Base-by-base conservation (phyloP, 2,329 filamentous ascomycete species). In the Fusarium falciforme region DNA sequence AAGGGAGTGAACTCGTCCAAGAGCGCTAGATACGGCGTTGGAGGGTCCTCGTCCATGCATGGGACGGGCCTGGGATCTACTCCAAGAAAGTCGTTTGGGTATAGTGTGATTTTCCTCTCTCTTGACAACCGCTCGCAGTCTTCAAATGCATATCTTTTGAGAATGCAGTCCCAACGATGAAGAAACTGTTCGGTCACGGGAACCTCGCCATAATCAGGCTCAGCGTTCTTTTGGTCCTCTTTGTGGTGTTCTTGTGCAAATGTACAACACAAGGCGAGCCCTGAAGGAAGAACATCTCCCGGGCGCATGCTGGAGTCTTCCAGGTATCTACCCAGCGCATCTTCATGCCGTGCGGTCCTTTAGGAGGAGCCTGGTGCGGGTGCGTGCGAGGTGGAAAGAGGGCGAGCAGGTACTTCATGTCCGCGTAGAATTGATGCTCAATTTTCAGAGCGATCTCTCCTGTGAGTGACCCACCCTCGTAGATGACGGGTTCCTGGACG, bases 351-450 rank as follows among this genome's bases (percentile, higher is more conserved):
- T 40, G 22, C 3, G 17, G 31, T 4, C n/a, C 10, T 6, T 14
- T 17, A 2, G 66, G 61, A 1, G 54, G 35, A 3, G 27, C 27
- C 11, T 65, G 54, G 12, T 60, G 6, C 5, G 16, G 25, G n/a
- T 42, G 16, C n/a, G 17, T 44, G 6, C 22, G 5, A 4, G 61
- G 8, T 11, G 61, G 54, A 42, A 65, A 68, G 6, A 68, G 44
- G 11, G 35, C 66, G 17, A 68, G 22, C 9, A 25, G 14, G n/a
- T 20, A 7, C 8, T 40, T n/a, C 14, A 54, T 29, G 1, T 31
- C 5, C 14, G 31, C 38, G 22, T 73, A 70, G 16, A 73, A 71
- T 40, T 72, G 64, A 2, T 55, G 55, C 17, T 73, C 69, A 2
- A 72, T 35, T 3, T 57, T 36, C 10, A 67, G 14, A 0, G 71